Percentiles rank a stretch among this genome's conserved stretches.
Evolutionary conservation across 2,329 filamentous ascomycete species (phyloP).

Genomic region (Talaromyces sp.): DNA sequence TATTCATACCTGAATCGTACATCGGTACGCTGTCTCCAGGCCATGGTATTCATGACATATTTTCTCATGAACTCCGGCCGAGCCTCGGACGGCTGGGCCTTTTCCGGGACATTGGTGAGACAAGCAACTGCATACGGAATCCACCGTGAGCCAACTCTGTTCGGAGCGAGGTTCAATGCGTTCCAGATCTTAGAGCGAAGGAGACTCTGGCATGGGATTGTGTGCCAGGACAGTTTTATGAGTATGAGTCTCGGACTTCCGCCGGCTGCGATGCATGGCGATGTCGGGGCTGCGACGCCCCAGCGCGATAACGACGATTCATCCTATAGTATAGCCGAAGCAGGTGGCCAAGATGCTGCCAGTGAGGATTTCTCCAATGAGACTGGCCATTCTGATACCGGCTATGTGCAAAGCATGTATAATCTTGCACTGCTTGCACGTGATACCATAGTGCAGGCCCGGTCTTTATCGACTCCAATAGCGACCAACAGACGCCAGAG

Average conservation of each 20-base stretch:
- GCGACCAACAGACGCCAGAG: conserved; percentile 16
- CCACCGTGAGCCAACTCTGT: conserved; percentile 17
- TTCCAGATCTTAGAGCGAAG: conserved; percentile 15
- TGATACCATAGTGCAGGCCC: conserved; percentile 17
- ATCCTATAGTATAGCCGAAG: conserved; percentile 1
- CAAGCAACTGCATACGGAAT: conserved; percentile 18
- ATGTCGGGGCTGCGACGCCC: conserved; percentile 16
- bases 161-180: conserved; percentile 11
- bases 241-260: conserved; percentile 19
- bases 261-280: conserved; percentile 12
- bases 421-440: conserved; percentile 16
- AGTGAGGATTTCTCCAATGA: conserved; percentile 17
- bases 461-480: conserved; percentile 17
- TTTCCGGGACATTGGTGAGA: conserved; percentile 17
- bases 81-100: conserved; percentile 19
- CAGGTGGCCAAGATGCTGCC: conserved; percentile 1
- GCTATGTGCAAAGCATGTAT: conserved; percentile 19
- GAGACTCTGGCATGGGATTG: conserved; percentile 17
- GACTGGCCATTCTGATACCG: conserved; percentile 7
- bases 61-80: conserved; percentile 18
- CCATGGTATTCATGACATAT: conserved; percentile 19
- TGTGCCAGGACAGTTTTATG: conserved; percentile 20
- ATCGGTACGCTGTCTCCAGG: conserved; percentile 17
- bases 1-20: conserved; percentile 19
- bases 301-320: conserved; percentile 17